Percentiles rank a stretch among this genome's conserved stretches.
phyloP scores from a whole-genome alignment of 805 yeast species.

The Pichia insulana region DNA sequence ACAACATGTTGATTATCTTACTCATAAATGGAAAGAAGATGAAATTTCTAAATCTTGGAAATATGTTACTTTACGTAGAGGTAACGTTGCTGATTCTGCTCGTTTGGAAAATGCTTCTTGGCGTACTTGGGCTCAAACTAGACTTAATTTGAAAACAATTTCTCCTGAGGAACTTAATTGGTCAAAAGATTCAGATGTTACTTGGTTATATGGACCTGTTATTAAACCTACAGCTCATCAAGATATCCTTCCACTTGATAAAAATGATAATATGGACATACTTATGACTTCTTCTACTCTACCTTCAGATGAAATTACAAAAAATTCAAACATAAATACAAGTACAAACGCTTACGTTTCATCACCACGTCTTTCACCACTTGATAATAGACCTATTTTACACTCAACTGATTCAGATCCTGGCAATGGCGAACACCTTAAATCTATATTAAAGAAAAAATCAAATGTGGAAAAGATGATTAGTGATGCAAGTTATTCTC shows the following conservation, averaged over 20 bases:
- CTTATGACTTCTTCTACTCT: constrained; percentile 1
- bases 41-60: constrained; percentile 96
- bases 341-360: background rate
- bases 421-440: constrained; percentile 33
- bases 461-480: constrained; percentile 77
- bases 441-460: constrained; percentile 83
- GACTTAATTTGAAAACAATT: constrained; percentile 62
- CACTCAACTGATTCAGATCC: background rate
- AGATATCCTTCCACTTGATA: background rate
- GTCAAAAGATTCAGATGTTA: constrained; percentile 94
- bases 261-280: background rate
- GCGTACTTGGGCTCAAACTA: constrained; percentile 95
- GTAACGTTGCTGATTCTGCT: constrained; percentile 75
- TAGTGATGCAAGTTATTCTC: constrained; percentile 38
- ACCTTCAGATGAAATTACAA: background rate
- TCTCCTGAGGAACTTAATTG: constrained; percentile 90
- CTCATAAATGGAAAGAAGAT: constrained; percentile 91
- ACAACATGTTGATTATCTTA: constrained; percentile 87
- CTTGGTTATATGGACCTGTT: constrained; percentile 94
- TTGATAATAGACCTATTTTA: constrained; percentile 1
- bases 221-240: constrained; percentile 12
- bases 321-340: background rate
- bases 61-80: constrained; percentile 73
- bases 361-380: too few species aligned
- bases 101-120: constrained; percentile 81